Percentiles rank a stretch among this genome's conserved stretches.
phyloP scores from a whole-genome alignment of 805 yeast species.

The Citeromyces matritensis region DNA sequence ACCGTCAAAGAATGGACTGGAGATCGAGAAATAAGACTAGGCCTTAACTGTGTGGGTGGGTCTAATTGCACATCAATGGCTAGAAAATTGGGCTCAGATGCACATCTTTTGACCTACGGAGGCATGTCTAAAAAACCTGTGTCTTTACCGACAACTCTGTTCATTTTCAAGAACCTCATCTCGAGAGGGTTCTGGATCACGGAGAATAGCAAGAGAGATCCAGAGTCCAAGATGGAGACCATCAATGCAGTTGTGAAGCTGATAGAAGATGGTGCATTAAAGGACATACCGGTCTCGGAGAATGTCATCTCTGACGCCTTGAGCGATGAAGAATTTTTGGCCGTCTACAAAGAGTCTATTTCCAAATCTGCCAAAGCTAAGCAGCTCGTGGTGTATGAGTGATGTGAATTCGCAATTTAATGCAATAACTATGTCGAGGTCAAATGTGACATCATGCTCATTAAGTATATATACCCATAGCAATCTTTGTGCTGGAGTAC shows the following conservation, averaged over 20 bases:
- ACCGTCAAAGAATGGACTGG: conserved; percentile 39
- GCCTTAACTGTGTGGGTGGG: conserved; percentile 91
- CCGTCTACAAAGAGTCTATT: conserved; percentile 27
- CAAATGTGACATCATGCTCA: too few species aligned
- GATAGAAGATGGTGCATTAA: conserved; percentile 41
- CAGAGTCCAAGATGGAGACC: conserved; percentile 41
- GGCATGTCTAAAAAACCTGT: conserved; percentile 97
- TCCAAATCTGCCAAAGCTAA: conserved; percentile 23
- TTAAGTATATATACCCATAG: too few species aligned
- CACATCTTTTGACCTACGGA: conserved; percentile 81
- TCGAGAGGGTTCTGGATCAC: conserved; percentile 93
- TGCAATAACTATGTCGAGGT: too few species aligned
- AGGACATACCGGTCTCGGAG: conserved; percentile 28
- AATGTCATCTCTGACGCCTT: conserved; percentile 18
- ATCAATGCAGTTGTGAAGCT: conserved; percentile 38
- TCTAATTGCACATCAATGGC: conserved; percentile 69
- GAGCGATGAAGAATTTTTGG: conserved; percentile 23
- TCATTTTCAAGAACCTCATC: conserved; percentile 78
- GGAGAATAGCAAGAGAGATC: conserved; percentile 41
- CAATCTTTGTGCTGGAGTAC: too few species aligned
- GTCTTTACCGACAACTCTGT: conserved; percentile 73
- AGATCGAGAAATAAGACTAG: conserved; percentile 50
- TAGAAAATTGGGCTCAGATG: conserved; percentile 62
- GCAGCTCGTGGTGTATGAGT: conserved; percentile 17
- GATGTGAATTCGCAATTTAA: neutral